Base-by-base conservation (phyloP, 805 yeast species). In the Saccharomyces jurei region DNA sequence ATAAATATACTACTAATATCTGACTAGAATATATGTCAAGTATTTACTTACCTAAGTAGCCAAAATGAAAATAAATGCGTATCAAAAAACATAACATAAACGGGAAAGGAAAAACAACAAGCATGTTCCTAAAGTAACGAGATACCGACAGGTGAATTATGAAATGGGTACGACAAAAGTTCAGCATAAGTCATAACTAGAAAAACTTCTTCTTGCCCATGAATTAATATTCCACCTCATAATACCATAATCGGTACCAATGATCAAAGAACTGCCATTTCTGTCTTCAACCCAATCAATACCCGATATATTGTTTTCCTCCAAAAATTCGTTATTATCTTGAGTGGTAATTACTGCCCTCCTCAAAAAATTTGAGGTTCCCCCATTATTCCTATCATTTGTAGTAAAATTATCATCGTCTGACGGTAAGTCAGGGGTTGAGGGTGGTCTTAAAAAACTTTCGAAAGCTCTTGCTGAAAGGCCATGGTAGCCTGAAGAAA, bases 211-310 rank as follows among this genome's bases (percentile, higher is more conserved):
- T 62, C 88, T 74, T 30, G 81, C 79, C 78, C 83, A 78, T 14
- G 81, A 76, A 61, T 86, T 86, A 49, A 87, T 77, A 47, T 79
- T 81, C 90, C 92, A 87, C 59, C 77, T 75, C 49, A 83, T 74
- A 22, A 88, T 72, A 0, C 95, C 95, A 48, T 79, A 81, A 56
- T 81, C 84, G 52, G 82, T 77, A 1, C 88, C 91, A 36, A 86
- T 79, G 6, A 81, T 72, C 41, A 86, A 66, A 41, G 77, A 74
- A 21, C 81, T 74, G 0, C 84, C 83, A 8, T 78, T 75, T 17
- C 68, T 66, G 57, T 76, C 77, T 49, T 75, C 75, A 49, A 79
- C 68, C 79, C 87, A 79, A 54, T 81, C 84, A 54, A 86, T 64
- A 1, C 91, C 91, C 17, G 81, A 74, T 9, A 85, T 77, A 56